Evolutionary conservation across 2,329 filamentous ascomycete genomes (phyloP), one percentile per base, ranked within the genome.

Genomic region (Verticillium longisporum): DNA sequence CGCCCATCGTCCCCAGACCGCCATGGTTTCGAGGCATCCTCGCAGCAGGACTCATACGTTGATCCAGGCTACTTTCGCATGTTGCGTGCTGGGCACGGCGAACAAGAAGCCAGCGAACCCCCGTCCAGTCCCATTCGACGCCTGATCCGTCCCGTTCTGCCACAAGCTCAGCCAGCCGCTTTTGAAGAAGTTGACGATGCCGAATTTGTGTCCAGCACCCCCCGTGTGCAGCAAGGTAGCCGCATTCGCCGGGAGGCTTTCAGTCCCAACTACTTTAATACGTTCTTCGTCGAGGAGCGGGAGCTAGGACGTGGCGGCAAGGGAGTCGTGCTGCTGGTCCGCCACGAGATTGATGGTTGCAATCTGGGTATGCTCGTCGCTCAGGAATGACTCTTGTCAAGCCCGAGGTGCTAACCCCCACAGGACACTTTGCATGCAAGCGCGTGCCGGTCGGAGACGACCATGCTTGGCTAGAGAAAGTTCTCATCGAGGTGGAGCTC

Each of bases 21-120:
- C 36, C 76, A 77, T 37, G 57, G 57, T 45, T 59, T 53, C 57
- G 57, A 59, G 11, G 15, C 57, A 5, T 59, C 57, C n/a, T 55
- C 57, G 7, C 31, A 37, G 6, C 74, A 73, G 66, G 83, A 89
- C 57, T 84, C 88, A 61, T 98, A 93, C 71, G 90, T 97, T 67
- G 89, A 93, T 69, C 93, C 93, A 2, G 87, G 92, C 58, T 99
- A 99, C 79, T 99, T 99, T 75, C 91, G 91, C 69, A 93, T 98
- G 89, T 87, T 99, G 50, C 89, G 87, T 74, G 74, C 81, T 69
- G 74, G 78, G 73, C 71, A 78, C 66, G 60, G 71, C 74, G 79
- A 74, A 73, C 80, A 74, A 71, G 78, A 21, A 45, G 45, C 45
- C 66, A 77, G 74, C 68, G 79, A 71, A 66, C 71, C 74, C 15